Evolutionary conservation across 345 rosid species (phyloP), one percentile per base, ranked within the genome.

Genomic region (Hypericum androsaemum): DNA sequence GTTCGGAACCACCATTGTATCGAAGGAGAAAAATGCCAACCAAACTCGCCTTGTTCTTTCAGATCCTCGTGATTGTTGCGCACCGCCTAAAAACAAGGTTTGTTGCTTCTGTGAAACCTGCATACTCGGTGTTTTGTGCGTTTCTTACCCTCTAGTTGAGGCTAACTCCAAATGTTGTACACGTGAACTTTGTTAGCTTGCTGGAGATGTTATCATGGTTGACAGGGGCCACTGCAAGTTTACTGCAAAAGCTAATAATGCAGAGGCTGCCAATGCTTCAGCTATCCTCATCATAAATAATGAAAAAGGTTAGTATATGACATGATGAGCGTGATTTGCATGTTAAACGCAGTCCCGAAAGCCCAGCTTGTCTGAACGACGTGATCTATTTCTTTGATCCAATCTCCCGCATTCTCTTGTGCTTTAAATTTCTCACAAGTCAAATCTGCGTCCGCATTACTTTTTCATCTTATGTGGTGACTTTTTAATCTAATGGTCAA

Each of bases 1-100:
- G 72, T 94, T 94, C 41, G 99, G 99, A 53, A 70, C 67, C 39
- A 55, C 78, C 13, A 88, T 94, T 53, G 94, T 80, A 38, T 80
- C 97, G 1, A 86, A 88, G 81, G 99, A 88, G 84, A 94, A 88
- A 74, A 83, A 85, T 54, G 97, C 99, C 8, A 70, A 88, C 62
- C 90, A 67, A 53, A 71, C 70, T 43, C 88, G 39, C 51, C 86
- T 94, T 71, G 68, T 73, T 56, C 81, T 78, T 54, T 80, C 99
- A 17, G 76, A 88, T 50, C 99, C 97, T 60, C 89, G 76, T 12
- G 89, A 94, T 76, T 86, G 79, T 72, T 94, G 99, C 66, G 58
- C 66, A 58, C 41, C 50, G 0, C 89, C 90, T 37, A 82, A 64
- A 67, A 72, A 65, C 40, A 86, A 88, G 99, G 99, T 90, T 59